Evolutionary conservation across 805 yeast genomes (phyloP), one percentile per base, ranked within the genome.

Genomic region (Candida rishiriensis): DNA sequence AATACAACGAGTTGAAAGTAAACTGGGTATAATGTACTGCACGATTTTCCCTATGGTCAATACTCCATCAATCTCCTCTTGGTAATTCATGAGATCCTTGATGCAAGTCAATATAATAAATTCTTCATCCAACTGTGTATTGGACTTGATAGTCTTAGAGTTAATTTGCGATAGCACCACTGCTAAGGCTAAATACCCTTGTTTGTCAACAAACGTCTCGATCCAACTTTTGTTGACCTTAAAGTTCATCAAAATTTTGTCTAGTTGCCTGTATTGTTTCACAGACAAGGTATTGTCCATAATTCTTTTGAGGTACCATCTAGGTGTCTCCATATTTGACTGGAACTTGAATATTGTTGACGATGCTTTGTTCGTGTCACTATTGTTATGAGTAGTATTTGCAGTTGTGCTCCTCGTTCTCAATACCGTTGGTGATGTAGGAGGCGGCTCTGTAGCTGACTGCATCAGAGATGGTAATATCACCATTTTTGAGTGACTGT

Each of bases 171-270:
- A 78, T 36, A 93, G 67, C 32, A 79, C 80, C 13, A 81, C 78
- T 8, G 88, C 79, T 41, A 93, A 72, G 0, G 88, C 85, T 9
- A 83, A 75, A 47, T 85, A 88, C 10, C 98, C 98, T 60, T 88
- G 95, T 36, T 78, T 73, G 41, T 73, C 79, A n/a, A 88, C 71
- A 55, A 93, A 93, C 17, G 71, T 73, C 39, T 78, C 72, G 0
- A 88, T 93, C 97, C 98, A 91, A 38, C 67, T 75, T 12, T 37
- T 36, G 26, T 47, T 51, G 8, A 21, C 38, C 16, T 36, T 39
- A 21, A 12, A 18, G 26, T 48, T 44, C 11, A 37, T 36, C 28
- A 63, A 43, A 7, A 50, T 42, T 26, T 45, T 47, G 33, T 61
- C 65, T 12, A 68, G 47, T 13, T 47, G 35, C 30, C 65, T 67